Percentiles rank a stretch among this genome's conserved stretches.
Conservation (phyloP, 768 basidiomycete species). For the Vishniacozyma victoriae region DNA sequence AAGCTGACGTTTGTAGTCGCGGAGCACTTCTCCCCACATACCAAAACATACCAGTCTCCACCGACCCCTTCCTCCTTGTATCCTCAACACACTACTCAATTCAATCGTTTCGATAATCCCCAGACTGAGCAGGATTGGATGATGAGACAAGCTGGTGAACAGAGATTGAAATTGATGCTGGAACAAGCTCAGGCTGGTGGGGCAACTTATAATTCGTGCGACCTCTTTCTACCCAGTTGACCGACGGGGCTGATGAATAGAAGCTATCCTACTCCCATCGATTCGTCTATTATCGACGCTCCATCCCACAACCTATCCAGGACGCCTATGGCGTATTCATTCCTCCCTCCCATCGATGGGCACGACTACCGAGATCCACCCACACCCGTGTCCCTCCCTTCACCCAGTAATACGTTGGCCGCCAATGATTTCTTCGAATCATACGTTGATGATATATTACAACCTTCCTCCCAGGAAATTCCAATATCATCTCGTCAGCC, state of each 20-base stretch:
- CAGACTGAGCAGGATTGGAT: slow-evolving; percentile 23
- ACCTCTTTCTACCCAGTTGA: too few relatives aligned
- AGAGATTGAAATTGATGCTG: slow-evolving; percentile 14
- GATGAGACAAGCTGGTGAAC: slow-evolving; percentile 18
- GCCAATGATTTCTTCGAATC: slow-evolving; percentile 18
- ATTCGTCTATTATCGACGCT: too few relatives aligned
- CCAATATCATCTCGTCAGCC: too few relatives aligned
- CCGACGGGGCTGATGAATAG: too few relatives aligned
- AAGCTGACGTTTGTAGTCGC: slow-evolving; percentile 16
- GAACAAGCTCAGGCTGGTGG: not conserved
- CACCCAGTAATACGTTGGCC: slow-evolving; percentile 1
- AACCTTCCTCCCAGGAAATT: not conserved
- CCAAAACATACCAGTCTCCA: slow-evolving; percentile 21
- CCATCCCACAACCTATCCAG: too few relatives aligned
- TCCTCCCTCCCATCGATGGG: too few relatives aligned
- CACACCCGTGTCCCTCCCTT: slow-evolving; percentile 5
- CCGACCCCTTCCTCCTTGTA: slow-evolving; percentile 23
- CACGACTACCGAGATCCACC: slow-evolving; percentile 10
- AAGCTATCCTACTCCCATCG: too few relatives aligned
- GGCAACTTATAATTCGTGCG: too few relatives aligned
- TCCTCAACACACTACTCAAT: slow-evolving; percentile 24
- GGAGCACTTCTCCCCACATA: slow-evolving; percentile 29
- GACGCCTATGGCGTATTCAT: too few relatives aligned
- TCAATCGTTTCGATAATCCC: slow-evolving; percentile 30
- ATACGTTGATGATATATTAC: slow-evolving; percentile 11